These are phyloP conservation scores for Proteromonas lacertae DNA, from an alignment of 352 stramenopile species.

Conservation along the genomic window DNA sequence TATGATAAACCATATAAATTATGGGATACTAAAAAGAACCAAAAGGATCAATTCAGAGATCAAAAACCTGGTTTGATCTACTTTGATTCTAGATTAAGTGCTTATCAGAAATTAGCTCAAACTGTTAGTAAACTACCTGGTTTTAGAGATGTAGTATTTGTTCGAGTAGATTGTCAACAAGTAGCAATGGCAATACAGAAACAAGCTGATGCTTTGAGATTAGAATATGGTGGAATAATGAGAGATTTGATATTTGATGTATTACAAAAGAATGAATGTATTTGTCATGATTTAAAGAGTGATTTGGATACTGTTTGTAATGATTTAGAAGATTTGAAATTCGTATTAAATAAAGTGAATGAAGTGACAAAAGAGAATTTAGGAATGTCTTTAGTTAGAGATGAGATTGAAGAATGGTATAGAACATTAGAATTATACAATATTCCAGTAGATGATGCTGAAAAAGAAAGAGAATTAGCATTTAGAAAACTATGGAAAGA, in stretches of 20 bases:
- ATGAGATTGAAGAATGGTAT: constrained; percentile 60
- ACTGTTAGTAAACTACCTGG: constrained; percentile 32
- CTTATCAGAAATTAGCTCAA: constrained; percentile 45
- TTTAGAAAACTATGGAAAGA: constrained; percentile 34
- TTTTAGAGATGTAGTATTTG: constrained; percentile 63
- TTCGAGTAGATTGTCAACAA: constrained; percentile 55
- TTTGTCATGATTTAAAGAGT: constrained; percentile 27
- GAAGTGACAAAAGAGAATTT: constrained; percentile 39
- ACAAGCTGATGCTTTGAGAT: constrained; percentile 60
- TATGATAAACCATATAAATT: constrained; percentile 72
- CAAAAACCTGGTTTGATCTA: constrained; percentile 55
- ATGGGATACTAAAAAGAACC: constrained; percentile 55
- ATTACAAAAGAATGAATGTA: constrained; percentile 20
- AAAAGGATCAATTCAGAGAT: constrained; percentile 38
- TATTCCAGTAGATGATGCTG: constrained; percentile 23
- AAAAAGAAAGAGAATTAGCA: constrained; percentile 53
- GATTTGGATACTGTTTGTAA: constrained; percentile 31
- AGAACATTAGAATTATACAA: constrained; percentile 31
- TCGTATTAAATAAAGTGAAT: constrained; percentile 54
- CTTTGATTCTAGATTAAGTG: constrained; percentile 57
- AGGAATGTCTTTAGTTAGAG: constrained; percentile 65
- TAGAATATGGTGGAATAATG: constrained; percentile 58
- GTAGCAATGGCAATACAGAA: constrained; percentile 47
- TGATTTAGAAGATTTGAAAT: constrained; percentile 64
- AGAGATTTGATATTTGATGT: constrained; percentile 40